A percentile compares a stretch with the other conserved stretches of the same genome.
Evolutionary conservation across 192 early-diverging fungal species (phyloP).

Genomic region (Podila verticillata): DNA sequence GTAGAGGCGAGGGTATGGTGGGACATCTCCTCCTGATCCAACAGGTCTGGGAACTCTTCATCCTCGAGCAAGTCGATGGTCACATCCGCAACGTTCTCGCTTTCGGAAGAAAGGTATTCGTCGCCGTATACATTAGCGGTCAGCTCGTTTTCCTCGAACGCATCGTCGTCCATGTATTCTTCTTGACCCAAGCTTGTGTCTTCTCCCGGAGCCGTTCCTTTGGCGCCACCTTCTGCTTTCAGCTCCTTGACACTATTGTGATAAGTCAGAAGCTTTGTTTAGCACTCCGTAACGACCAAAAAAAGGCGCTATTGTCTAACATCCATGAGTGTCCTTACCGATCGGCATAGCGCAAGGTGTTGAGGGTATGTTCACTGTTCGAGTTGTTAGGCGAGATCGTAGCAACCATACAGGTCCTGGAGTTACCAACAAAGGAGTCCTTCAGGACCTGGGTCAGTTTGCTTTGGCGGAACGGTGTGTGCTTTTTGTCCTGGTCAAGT

Average conservation of each 20-base stretch:
- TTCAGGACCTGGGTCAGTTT: constrained; percentile 98
- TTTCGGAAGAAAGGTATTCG: constrained; percentile 29
- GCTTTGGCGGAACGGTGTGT: constrained; percentile 97
- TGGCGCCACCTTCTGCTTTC: constrained; percentile 35
- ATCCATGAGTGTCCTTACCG: constrained; percentile 54
- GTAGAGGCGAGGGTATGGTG: constrained; percentile 19
- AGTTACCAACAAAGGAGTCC: constrained; percentile 99
- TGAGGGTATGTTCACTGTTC: constrained; percentile 96
- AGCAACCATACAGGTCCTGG: constrained; percentile 98
- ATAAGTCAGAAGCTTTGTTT: neutral
- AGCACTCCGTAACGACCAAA: neutral
- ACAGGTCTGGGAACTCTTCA: constrained; percentile 36
- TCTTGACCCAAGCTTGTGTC: constrained; percentile 15
- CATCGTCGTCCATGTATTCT: constrained; percentile 35
- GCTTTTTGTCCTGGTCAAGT: constrained; percentile 92
- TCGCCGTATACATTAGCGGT: constrained; percentile 27
- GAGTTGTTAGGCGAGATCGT: constrained; percentile 96
- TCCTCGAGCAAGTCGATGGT: constrained; percentile 50
- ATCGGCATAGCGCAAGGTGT: constrained; percentile 97
- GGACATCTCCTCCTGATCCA: constrained; percentile 40
- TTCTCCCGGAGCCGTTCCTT: constrained; percentile 5
- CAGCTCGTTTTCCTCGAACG: constrained; percentile 9
- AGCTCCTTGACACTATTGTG: constrained; percentile 39
- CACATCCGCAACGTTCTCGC: constrained; percentile 52
- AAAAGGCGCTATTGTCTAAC: neutral